These are phyloP conservation scores for Trifolium dubium DNA, from an alignment of 306 rosid species.

Conservation along the genomic window DNA sequence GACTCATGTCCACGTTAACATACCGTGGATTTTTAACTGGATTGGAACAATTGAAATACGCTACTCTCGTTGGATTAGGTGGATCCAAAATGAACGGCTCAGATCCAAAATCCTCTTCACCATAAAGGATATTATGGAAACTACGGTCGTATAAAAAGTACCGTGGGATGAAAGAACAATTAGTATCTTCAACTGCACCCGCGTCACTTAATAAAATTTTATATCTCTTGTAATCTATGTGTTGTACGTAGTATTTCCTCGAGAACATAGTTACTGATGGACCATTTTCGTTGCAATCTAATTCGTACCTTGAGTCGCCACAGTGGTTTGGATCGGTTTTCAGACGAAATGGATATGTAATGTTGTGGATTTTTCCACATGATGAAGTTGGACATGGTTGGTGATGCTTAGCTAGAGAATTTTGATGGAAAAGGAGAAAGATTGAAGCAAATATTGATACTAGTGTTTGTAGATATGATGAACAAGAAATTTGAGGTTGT, in stretches of 20 bases:
- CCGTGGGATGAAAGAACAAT: conserved; percentile 41
- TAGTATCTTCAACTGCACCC: conserved; percentile 9
- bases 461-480: neutral
- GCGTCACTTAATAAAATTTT: conserved; percentile 11
- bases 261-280: conserved; percentile 18
- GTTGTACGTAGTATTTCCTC: conserved; percentile 5
- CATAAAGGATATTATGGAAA: neutral
- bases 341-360: conserved; percentile 39
- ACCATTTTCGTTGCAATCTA: conserved; percentile 17
- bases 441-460: conserved; percentile 1
- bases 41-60: conserved; percentile 33
- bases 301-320: conserved; percentile 34
- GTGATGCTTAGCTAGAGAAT: conserved; percentile 20
- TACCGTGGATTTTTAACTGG: conserved; percentile 28
- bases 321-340: conserved; percentile 36
- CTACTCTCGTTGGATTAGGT: neutral
- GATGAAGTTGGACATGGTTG: conserved; percentile 35
- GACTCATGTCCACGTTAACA: neutral
- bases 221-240: conserved; percentile 28
- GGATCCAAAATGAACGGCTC: conserved; percentile 31
- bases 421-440: conserved; percentile 9
- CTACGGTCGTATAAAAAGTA: conserved; percentile 14
- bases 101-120: conserved; percentile 23
- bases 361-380: conserved; percentile 38
- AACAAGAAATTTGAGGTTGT: neutral